Percentiles rank a stretch among this genome's conserved stretches.
phyloP scores from a whole-genome alignment of 2,329 filamentous ascomycete genomes.

The Sporothrix pseudoabietina region DNA sequence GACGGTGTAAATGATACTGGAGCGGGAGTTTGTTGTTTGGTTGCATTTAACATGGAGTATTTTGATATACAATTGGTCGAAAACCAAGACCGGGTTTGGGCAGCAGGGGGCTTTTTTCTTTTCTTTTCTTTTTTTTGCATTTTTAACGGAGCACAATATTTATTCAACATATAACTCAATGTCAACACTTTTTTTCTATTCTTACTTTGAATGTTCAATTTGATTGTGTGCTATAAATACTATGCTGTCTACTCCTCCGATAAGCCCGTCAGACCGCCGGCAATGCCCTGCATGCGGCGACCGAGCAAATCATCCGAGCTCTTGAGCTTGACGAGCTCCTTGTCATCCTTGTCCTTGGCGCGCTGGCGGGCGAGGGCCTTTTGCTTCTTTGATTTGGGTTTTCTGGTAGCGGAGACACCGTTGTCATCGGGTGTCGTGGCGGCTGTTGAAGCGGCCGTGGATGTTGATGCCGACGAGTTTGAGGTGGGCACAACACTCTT shows the following conservation, averaged over 20 bases:
- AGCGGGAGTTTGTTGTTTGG: background rate
- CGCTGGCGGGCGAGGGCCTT: slow-evolving; percentile 41
- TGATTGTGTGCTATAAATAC: too few relatives aligned
- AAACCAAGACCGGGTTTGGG: slow-evolving; percentile 1
- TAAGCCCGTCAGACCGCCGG: slow-evolving; percentile 55
- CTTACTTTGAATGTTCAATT: slow-evolving; percentile 3
- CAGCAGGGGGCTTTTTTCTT: background rate
- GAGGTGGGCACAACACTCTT: background rate
- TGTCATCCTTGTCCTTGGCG: slow-evolving; percentile 42
- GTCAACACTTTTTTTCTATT: background rate
- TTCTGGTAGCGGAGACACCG: background rate
- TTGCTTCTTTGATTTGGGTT: slow-evolving; percentile 36
- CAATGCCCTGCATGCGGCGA: slow-evolving; percentile 60
- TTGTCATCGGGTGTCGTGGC: background rate
- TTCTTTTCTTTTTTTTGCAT: background rate
- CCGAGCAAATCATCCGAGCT: slow-evolving; percentile 61
- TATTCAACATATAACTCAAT: slow-evolving; percentile 18
- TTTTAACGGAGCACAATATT: slow-evolving; percentile 9
- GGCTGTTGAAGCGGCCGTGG: background rate
- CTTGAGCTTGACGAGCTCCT: slow-evolving; percentile 55
- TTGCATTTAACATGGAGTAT: slow-evolving; percentile 20
- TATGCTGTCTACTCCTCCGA: slow-evolving; percentile 44
- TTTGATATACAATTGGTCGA: background rate
- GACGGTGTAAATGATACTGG: background rate
- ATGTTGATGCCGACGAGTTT: background rate